phyloP scores from a whole-genome alignment of 2,329 filamentous ascomycete genomes.

The Apiospora phragmitis region DNA sequence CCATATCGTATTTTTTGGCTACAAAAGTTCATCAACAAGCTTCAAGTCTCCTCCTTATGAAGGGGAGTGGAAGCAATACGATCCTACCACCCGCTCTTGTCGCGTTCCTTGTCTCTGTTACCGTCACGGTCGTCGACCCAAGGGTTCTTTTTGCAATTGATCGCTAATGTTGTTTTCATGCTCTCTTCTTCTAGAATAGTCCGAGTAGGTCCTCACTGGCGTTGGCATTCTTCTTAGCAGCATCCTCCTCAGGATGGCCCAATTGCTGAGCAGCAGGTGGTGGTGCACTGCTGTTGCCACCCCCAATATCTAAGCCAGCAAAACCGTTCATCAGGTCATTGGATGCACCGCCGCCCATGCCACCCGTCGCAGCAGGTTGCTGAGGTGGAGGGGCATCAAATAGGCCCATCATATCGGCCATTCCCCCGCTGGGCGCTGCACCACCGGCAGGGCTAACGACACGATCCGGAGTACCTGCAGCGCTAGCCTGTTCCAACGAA shows the following conservation, averaged over 20 bases:
- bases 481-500: conserved; percentile 64
- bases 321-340: conserved; percentile 92
- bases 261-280: conserved; percentile 64
- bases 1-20: background rate
- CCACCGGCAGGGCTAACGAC: conserved; percentile 61
- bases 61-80: background rate
- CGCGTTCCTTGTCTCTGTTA: background rate
- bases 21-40: background rate
- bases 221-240: conserved; percentile 47
- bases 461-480: conserved; percentile 65
- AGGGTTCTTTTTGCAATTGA: background rate
- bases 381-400: conserved; percentile 66
- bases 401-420: conserved; percentile 68
- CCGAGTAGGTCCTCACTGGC: conserved; percentile 62
- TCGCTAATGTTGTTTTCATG: background rate
- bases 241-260: conserved; percentile 39
- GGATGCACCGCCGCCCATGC: conserved; percentile 60
- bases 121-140: background rate
- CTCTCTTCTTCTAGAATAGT: conserved; percentile 45
- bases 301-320: conserved; percentile 74
- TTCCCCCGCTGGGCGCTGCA: conserved; percentile 42
- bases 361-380: conserved; percentile 37
- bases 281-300: conserved; percentile 61
- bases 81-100: background rate
- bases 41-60: background rate